Evolutionary conservation across 306 rosid species (phyloP).

Genomic region (Fragaria ananassa): DNA sequence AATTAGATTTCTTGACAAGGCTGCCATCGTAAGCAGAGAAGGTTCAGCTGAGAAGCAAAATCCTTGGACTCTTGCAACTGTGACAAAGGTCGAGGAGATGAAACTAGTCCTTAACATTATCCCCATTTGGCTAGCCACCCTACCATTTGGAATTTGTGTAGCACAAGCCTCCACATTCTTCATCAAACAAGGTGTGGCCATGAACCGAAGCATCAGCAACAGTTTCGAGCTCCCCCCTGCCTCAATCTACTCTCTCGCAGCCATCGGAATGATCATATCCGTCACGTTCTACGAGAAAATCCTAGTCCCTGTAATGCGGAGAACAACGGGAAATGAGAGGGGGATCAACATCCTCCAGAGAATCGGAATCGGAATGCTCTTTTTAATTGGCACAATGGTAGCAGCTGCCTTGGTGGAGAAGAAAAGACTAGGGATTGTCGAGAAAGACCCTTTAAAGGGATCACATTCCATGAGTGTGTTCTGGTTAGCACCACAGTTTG

Average conservation of each 20-base stretch:
- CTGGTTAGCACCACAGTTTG: conserved; percentile 82
- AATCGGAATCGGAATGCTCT: conserved; percentile 80
- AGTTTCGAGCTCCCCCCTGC: conserved; percentile 70
- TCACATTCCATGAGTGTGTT: conserved; percentile 59
- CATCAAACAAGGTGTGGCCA: conserved; percentile 61
- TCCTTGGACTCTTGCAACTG: conserved; percentile 69
- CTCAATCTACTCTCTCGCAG: conserved; percentile 58
- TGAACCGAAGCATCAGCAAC: conserved; percentile 41
- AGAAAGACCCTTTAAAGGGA: conserved; percentile 27
- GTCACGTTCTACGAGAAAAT: conserved; percentile 68
- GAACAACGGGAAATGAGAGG: conserved; percentile 63
- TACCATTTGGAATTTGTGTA: conserved; percentile 69
- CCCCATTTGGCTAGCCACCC: conserved; percentile 73
- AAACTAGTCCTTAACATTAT: conserved; percentile 79
- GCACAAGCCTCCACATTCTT: conserved; percentile 86
- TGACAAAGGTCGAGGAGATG: conserved; percentile 79
- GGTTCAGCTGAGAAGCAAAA: conserved; percentile 39
- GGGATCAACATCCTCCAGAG: conserved; percentile 89
- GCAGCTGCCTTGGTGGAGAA: conserved; percentile 65
- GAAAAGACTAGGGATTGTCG: conserved; percentile 44
- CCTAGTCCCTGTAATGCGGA: conserved; percentile 58
- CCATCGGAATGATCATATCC: conserved; percentile 68
- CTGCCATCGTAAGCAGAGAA: conserved; percentile 51
- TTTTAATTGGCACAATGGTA: conserved; percentile 50
- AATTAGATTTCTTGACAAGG: conserved; percentile 84